A percentile compares a stretch with the other conserved stretches of the same genome.
Evolutionary conservation across 495 filamentous ascomycete genomes (phyloP).

Genomic region (Xylaria venustula): DNA sequence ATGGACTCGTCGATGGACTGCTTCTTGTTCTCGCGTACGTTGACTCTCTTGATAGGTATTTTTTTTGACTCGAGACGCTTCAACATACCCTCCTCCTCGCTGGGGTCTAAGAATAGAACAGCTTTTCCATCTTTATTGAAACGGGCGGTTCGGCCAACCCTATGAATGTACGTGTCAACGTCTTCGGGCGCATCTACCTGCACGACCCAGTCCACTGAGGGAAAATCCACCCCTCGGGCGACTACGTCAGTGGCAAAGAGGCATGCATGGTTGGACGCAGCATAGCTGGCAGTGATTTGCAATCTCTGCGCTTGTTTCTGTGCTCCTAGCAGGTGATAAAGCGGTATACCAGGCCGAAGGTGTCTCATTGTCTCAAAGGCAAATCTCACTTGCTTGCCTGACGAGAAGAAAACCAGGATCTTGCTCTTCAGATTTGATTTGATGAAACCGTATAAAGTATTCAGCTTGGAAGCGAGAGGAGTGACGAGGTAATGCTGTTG

Average conservation of each 20-base stretch:
- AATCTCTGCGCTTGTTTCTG: slow-evolving; percentile 88
- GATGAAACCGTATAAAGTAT: slow-evolving; percentile 90
- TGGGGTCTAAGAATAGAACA: slow-evolving; percentile 88
- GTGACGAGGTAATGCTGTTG: slow-evolving; percentile 90
- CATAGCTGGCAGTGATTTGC: slow-evolving; percentile 81
- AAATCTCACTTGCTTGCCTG: slow-evolving; percentile 94
- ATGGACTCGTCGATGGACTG: slow-evolving; percentile 77
- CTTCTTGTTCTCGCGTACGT: slow-evolving; percentile 85
- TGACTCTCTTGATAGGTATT: slow-evolving; percentile 79
- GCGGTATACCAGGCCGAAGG: slow-evolving; percentile 89
- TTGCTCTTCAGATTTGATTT: slow-evolving; percentile 84
- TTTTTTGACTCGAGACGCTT: slow-evolving; percentile 81
- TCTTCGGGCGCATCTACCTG: slow-evolving; percentile 95
- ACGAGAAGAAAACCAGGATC: slow-evolving; percentile 90
- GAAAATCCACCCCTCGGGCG: slow-evolving; percentile 91
- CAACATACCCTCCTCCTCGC: slow-evolving; percentile 84
- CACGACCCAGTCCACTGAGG: slow-evolving; percentile 96
- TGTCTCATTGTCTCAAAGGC: slow-evolving; percentile 91
- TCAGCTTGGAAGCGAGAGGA: slow-evolving; percentile 80
- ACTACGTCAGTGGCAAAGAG: slow-evolving; percentile 95
- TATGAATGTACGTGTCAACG: slow-evolving; percentile 95
- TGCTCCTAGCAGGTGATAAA: slow-evolving; percentile 92
- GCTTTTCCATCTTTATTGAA: slow-evolving; percentile 85
- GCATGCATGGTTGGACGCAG: slow-evolving; percentile 73
- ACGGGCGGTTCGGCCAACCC: slow-evolving; percentile 92